phyloP scores from a whole-genome alignment of 129 eudicot genomes.

The Flaveria sonorensis region DNA sequence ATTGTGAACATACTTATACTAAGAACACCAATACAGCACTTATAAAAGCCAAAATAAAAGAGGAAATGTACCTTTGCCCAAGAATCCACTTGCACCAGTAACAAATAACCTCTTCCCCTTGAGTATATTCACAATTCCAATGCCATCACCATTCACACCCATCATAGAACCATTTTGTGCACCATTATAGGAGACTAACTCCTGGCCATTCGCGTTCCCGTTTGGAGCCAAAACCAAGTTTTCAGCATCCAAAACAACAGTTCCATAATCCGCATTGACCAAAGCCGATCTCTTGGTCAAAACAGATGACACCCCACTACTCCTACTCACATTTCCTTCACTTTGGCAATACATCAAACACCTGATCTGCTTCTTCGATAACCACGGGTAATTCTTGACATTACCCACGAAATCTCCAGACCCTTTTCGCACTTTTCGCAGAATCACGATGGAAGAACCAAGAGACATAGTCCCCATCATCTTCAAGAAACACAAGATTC shows the following conservation, averaged over 20 bases:
- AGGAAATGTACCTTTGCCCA: conserved; percentile 71
- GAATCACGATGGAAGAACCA: conserved; percentile 48
- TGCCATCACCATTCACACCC: conserved; percentile 61
- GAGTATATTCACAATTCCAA: conserved; percentile 84
- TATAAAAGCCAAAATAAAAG: not conserved
- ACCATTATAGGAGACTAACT: conserved; percentile 47
- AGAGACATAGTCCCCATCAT: conserved; percentile 81
- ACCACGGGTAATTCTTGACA: conserved; percentile 31
- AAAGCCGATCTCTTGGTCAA: conserved; percentile 47
- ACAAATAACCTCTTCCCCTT: conserved; percentile 67
- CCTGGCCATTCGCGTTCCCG: conserved; percentile 38
- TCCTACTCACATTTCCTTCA: conserved; percentile 52
- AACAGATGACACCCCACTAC: conserved; percentile 45
- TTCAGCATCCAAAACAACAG: conserved; percentile 41
- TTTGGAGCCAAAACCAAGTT: conserved; percentile 58
- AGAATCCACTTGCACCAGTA: conserved; percentile 92
- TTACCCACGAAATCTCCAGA: conserved; percentile 7
- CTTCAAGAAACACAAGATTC: conserved; percentile 39
- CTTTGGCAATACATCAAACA: conserved; percentile 58
- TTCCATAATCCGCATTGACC: conserved; percentile 20
- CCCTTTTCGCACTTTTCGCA: conserved; percentile 32
- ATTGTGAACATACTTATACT: not conserved
- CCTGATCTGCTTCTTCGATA: conserved; percentile 35
- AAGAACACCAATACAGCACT: not conserved
- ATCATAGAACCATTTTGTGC: conserved; percentile 36